Evolutionary conservation across 257 asterid genomes (phyloP), one percentile per base, ranked within the genome.

Genomic region (Solanum ossicruentum): DNA sequence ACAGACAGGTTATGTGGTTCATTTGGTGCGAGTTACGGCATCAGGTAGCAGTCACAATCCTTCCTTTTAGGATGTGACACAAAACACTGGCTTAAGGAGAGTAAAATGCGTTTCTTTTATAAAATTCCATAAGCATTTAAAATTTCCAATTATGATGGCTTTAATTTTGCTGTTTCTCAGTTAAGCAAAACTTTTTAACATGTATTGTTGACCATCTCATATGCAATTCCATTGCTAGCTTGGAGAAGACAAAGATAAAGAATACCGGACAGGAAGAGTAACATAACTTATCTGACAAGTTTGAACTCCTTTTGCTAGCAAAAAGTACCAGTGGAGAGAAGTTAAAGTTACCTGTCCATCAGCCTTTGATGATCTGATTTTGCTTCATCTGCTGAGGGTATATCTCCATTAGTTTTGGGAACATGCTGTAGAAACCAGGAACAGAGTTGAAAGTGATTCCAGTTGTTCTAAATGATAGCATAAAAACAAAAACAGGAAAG

Each of bases 371-470:
- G 97, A 90, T 94, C 99, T 78, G 98, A 89, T 41, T 91, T 90
- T 87, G 94, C 99, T 87, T 94, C 99, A 86, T 95, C 97, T 71
- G 84, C 89, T 45, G 98, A 88, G 80, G 99, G 97, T 90, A 95
- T 92, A 83, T 94, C 96, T 84, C 97, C 98, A 87, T 95, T 95
- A 86, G 92, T 91, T 87, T 89, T 94, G 82, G 98, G 99, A 86
- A 94, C 91, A 87, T 93, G 99, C 99, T 95, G 80, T 85, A 52
- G 61, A 51, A 51, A 77, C 82, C 63, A 77, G 82, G 82, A 77
- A 23, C 63, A 26, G 63, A 77, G 63, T 26, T 77, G 21, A 26
- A 75, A 77, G 63, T 51, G 28, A 77, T 77, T 77, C 63, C 17
- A 26, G 63, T 26, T 77, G 47, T 26, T 77, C 47, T 10, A 77